Base-by-base conservation (phyloP, 345 rosid genomes). In the Orychophragmus violaceus region DNA sequence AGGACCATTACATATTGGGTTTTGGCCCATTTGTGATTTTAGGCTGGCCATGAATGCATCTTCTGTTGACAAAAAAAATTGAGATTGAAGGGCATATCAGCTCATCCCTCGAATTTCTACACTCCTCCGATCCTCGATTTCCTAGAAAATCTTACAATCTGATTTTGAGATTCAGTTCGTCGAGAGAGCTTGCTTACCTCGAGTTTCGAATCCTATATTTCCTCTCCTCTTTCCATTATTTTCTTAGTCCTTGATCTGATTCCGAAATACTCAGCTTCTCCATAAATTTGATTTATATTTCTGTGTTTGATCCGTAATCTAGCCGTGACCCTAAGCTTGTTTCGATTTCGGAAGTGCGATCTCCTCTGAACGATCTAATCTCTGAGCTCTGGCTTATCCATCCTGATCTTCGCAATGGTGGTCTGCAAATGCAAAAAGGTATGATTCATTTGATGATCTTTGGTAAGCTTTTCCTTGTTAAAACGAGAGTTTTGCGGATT, bases 341-440 rank as follows among this genome's bases (percentile, higher is more conserved):
- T 59, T n/a, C n/a, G 29, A 33, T 42, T 63, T 63, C 46, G 25
- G 17, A 30, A n/a, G n/a, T n/a, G n/a, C n/a, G n/a, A n/a, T n/a
- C n/a, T n/a, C n/a, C n/a, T n/a, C 12, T 30, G 2, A 2, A 45
- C 18, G 4, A 55, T n/a, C 48, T 48, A n/a, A 33, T 18, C 8
- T 67, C 50, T 18, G 22, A 67, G 53, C 64, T 75, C 69, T 65
- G 46, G 53, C 25, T 49, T 36, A 60, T 52, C 57, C 21, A 35
- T 35, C 52, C 71, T 44, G 72, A 52, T 39, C 29, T 74, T 14
- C 71, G 81, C 85, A 66, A 89, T 89, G 96, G 94, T 89, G 78
- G 96, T 89, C 77, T 89, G 96, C 76, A 89, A 89, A 89, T 89
- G 96, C 82, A 87, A 88, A 49, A 89, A 89, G 94, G 96, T 87